phyloP scores from a whole-genome alignment of 2,329 filamentous ascomycete genomes.

The Penicillium sp. region DNA sequence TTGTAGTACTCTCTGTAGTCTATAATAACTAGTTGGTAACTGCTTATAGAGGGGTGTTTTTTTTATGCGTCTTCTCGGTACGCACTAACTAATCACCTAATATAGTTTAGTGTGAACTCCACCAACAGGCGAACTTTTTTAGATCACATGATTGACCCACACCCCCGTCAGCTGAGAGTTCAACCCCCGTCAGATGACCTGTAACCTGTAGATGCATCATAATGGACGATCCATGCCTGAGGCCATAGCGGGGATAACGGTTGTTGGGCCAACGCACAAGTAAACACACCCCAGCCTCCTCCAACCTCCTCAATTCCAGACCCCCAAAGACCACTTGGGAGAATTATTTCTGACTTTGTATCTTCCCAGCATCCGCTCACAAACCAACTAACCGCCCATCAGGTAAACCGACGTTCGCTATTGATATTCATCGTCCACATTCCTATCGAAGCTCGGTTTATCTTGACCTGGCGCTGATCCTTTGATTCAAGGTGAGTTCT shows the following conservation, averaged over 20 bases:
- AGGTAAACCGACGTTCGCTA: conserved; percentile 3
- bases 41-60: too few relatives aligned
- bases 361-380: conserved; percentile 7
- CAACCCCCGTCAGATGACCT: too few relatives aligned
- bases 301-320: conserved; percentile 36
- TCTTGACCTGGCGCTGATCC: conserved; percentile 12
- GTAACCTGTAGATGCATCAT: too few relatives aligned
- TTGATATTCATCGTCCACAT: conserved; percentile 6
- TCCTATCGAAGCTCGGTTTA: conserved; percentile 7
- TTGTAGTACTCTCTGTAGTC: too few relatives aligned
- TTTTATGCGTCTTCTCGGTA: too few relatives aligned
- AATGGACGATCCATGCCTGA: not conserved
- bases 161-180: too few relatives aligned
- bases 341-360: conserved; percentile 9
- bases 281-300: conserved; percentile 35
- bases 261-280: conserved; percentile 16
- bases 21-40: too few relatives aligned
- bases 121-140: too few relatives aligned
- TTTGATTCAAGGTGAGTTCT: conserved; percentile 11
- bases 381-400: conserved; percentile 7
- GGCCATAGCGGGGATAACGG: not conserved
- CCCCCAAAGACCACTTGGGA: conserved; percentile 8
- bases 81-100: too few relatives aligned
- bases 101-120: too few relatives aligned
- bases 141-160: too few relatives aligned